A percentile compares a stretch with the other conserved stretches of the same genome.
These are phyloP conservation scores for Clonostachys rosea DNA, from an alignment of 2,329 filamentous ascomycete species.

Conservation along the genomic window DNA sequence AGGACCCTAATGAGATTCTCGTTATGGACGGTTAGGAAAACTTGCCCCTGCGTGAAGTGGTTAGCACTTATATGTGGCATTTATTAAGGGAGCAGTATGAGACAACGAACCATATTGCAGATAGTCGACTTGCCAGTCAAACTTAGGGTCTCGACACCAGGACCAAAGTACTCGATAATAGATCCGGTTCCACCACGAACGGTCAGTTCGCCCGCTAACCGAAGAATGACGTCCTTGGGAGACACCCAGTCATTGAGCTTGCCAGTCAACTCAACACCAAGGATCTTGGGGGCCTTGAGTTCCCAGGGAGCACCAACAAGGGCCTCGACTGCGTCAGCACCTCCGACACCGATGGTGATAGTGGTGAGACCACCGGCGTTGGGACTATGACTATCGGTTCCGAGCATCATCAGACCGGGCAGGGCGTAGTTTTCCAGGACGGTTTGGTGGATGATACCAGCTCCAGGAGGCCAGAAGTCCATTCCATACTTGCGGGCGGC, in stretches of 20 bases:
- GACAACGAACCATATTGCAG: constrained; percentile 66
- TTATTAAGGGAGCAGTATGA: too few species aligned
- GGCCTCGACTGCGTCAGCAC: constrained; percentile 94
- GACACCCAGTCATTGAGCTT: constrained; percentile 85
- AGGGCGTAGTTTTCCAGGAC: constrained; percentile 96
- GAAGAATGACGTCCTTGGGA: constrained; percentile 92
- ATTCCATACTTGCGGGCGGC: constrained; percentile 88
- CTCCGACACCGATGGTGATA: constrained; percentile 94
- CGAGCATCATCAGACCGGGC: constrained; percentile 98
- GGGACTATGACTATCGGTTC: constrained; percentile 94
- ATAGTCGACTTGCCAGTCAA: constrained; percentile 91
- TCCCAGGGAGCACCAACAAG: constrained; percentile 97
- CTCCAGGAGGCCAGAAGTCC: constrained; percentile 92
- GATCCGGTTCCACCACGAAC: constrained; percentile 92
- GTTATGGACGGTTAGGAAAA: too few species aligned
- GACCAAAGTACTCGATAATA: constrained; percentile 90
- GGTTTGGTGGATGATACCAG: constrained; percentile 95
- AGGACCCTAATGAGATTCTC: too few species aligned
- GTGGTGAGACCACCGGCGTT: constrained; percentile 94
- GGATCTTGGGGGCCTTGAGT: constrained; percentile 85
- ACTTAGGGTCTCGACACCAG: constrained; percentile 84
- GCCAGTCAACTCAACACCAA: constrained; percentile 82
- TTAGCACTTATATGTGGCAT: too few species aligned
- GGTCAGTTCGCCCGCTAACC: constrained; percentile 83
- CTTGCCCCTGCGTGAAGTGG: too few species aligned